phyloP scores from a whole-genome alignment of 2,329 filamentous ascomycete species.

The Colletotrichum sp. region DNA sequence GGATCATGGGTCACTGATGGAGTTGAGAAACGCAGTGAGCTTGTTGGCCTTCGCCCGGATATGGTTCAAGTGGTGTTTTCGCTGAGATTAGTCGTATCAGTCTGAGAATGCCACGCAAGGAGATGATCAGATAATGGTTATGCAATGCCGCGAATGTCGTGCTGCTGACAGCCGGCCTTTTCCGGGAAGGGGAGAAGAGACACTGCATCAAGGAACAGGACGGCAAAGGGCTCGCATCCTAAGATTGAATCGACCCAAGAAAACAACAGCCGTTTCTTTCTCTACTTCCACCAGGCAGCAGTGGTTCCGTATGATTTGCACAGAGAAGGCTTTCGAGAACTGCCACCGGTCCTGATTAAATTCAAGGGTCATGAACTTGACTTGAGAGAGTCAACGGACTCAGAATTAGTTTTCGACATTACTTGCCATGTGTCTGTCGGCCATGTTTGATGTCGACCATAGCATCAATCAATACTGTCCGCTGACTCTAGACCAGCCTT shows the following conservation, averaged over 20 bases:
- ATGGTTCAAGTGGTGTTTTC: background rate
- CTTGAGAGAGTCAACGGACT: background rate
- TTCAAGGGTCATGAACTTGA: background rate
- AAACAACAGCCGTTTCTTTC: background rate
- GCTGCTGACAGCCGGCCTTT: background rate
- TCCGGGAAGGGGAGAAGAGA: background rate
- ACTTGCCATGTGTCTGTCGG: background rate
- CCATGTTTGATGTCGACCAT: background rate
- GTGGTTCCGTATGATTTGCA: background rate
- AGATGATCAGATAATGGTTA: accelerated
- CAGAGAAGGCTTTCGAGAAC: background rate
- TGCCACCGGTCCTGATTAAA: background rate
- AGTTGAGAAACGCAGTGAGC: background rate
- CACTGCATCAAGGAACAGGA: background rate
- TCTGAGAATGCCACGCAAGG: background rate
- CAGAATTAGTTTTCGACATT: background rate
- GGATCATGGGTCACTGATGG: background rate
- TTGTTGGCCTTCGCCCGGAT: background rate
- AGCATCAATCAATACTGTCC: background rate
- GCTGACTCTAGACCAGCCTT: background rate
- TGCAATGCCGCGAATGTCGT: background rate
- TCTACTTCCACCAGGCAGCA: background rate
- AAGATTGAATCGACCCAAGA: background rate
- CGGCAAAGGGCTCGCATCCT: background rate
- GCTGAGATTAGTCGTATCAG: background rate